Conservation (phyloP, 345 rosid species). For the Lepidium africanum region DNA sequence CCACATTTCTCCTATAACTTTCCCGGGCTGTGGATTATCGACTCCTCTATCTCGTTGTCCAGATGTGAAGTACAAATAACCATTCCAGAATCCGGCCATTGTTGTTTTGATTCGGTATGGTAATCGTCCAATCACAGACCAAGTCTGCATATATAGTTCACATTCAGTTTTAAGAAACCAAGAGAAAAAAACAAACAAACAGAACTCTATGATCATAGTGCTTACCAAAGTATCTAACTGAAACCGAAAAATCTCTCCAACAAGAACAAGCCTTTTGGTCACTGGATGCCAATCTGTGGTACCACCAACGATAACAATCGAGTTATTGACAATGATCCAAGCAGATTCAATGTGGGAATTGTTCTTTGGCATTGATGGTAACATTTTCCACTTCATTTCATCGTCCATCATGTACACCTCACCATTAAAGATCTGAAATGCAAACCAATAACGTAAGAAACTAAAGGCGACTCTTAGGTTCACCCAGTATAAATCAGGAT, state of each 20-base stretch:
- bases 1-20: conserved; percentile 75
- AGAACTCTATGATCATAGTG: background rate
- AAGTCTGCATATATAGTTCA: conserved; percentile 41
- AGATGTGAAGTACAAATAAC: conserved; percentile 74
- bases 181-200: background rate
- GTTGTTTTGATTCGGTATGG: conserved; percentile 74
- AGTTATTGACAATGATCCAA: conserved; percentile 73
- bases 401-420: conserved; percentile 80
- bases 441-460: background rate
- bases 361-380: conserved; percentile 76
- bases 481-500: background rate
- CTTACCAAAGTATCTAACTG: conserved; percentile 54
- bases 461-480: background rate
- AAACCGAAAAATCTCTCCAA: conserved; percentile 74
- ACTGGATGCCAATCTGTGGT: conserved; percentile 78
- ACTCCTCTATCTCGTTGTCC: conserved; percentile 86
- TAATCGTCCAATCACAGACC: conserved; percentile 83
- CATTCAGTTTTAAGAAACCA: background rate
- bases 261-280: conserved; percentile 67
- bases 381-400: conserved; percentile 61
- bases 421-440: conserved; percentile 54
- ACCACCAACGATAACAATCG: conserved; percentile 67
- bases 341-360: conserved; percentile 77
- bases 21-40: conserved; percentile 66
- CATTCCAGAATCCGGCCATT: conserved; percentile 61